phyloP scores from a whole-genome alignment of 2,329 filamentous ascomycete species.

The Penicillium expansum region DNA sequence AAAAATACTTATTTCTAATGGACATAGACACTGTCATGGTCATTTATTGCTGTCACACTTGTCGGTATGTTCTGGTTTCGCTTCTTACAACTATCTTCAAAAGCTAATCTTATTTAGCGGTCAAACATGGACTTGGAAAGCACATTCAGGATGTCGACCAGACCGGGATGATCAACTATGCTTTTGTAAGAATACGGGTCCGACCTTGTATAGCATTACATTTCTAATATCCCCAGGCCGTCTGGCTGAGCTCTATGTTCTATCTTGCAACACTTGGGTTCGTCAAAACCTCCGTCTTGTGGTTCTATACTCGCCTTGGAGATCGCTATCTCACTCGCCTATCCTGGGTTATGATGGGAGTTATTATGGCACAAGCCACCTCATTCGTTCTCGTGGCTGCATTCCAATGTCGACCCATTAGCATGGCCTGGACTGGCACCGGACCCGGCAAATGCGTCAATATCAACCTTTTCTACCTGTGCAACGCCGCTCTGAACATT shows the following conservation, averaged over 20 bases:
- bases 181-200: slow-evolving; percentile 14
- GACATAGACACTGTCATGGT: slow-evolving; percentile 33
- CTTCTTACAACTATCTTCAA: not conserved
- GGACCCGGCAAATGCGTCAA: slow-evolving; percentile 44
- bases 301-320: slow-evolving; percentile 47
- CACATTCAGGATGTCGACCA: slow-evolving; percentile 14
- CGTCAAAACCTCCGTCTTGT: slow-evolving; percentile 49
- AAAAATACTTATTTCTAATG: not conserved
- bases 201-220: not conserved
- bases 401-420: slow-evolving; percentile 46
- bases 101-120: slow-evolving; percentile 14
- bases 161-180: slow-evolving; percentile 14
- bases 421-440: slow-evolving; percentile 40
- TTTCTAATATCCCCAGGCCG: slow-evolving; percentile 28
- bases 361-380: slow-evolving; percentile 42
- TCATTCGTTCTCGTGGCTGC: slow-evolving; percentile 45
- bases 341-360: slow-evolving; percentile 40
- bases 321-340: slow-evolving; percentile 38
- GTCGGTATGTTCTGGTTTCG: slow-evolving; percentile 24
- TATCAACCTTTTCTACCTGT: slow-evolving; percentile 52
- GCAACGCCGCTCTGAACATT: slow-evolving; percentile 59
- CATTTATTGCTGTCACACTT: slow-evolving; percentile 38
- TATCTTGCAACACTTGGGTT: slow-evolving; percentile 49
- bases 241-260: slow-evolving; percentile 51
- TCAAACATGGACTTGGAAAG: slow-evolving; percentile 21